These are phyloP conservation scores for Solanum lycopersicoides DNA, from an alignment of 257 asterid genomes.

Conservation along the genomic window DNA sequence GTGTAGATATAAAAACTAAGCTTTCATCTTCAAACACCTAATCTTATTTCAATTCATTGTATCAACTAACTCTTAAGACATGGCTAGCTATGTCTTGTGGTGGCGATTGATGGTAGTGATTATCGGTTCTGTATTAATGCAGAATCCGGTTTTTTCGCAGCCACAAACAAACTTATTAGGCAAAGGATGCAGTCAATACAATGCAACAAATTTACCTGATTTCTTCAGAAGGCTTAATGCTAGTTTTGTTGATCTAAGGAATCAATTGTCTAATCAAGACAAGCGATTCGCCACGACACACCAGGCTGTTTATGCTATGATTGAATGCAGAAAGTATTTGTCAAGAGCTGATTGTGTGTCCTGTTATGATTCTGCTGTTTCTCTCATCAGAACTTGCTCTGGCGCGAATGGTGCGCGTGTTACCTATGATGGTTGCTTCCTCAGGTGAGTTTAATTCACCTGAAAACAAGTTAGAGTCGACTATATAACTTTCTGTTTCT, in stretches of 20 bases:
- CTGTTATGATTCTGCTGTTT: constrained; percentile 65
- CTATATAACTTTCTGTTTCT: neutral
- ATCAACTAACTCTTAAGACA: neutral
- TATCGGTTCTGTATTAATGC: neutral
- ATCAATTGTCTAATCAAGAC: constrained; percentile 29
- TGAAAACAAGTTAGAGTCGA: neutral
- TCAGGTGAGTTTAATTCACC: constrained; percentile 40
- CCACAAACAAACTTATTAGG: constrained; percentile 57
- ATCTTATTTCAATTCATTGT: neutral
- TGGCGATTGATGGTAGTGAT: constrained; percentile 1
- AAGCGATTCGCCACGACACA: constrained; percentile 60
- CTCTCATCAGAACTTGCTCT: constrained; percentile 54
- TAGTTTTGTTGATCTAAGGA: constrained; percentile 46
- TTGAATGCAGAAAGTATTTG: constrained; percentile 66
- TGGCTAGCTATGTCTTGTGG: neutral
- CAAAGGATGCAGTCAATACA: constrained; percentile 65
- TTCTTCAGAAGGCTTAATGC: constrained; percentile 52
- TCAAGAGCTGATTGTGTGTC: constrained; percentile 49
- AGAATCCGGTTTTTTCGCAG: constrained; percentile 15
- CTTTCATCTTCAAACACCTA: neutral
- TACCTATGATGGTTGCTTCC: constrained; percentile 77
- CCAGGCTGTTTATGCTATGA: constrained; percentile 73
- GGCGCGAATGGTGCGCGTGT: constrained; percentile 83
- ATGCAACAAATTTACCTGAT: constrained; percentile 27
- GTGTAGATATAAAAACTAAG: neutral